A percentile compares a stretch with the other conserved stretches of the same genome.
phyloP scores from a whole-genome alignment of 495 filamentous ascomycete genomes.

The Cenococcum geophilum region DNA sequence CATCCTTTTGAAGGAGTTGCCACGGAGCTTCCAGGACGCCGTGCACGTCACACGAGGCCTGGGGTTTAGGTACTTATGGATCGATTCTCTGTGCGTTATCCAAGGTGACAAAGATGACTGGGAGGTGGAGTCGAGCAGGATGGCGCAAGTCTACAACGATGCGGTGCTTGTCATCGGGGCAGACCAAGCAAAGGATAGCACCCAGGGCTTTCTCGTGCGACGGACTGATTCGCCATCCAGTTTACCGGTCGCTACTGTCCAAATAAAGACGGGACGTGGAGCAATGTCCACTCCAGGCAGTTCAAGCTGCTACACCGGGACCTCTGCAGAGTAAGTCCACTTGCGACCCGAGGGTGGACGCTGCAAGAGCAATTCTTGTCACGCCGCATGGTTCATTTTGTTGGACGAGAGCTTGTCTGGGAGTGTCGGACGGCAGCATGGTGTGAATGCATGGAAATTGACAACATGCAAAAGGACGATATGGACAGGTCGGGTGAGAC shows the following conservation, averaged over 20 bases:
- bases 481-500: too few relatives aligned
- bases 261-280: neutral
- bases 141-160: constrained; percentile 42
- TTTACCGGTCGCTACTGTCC: neutral
- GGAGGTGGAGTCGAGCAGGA: constrained; percentile 38
- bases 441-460: too few relatives aligned
- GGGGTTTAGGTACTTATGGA: constrained; percentile 42
- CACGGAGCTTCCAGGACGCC: constrained; percentile 34
- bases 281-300: neutral
- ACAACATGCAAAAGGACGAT: too few relatives aligned
- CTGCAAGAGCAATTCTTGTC: constrained; percentile 10
- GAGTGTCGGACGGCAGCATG: neutral
- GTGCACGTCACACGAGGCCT: constrained; percentile 32
- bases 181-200: neutral
- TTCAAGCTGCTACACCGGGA: neutral
- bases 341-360: constrained; percentile 11
- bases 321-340: neutral
- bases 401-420: neutral
- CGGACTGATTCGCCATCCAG: neutral
- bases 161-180: constrained; percentile 39
- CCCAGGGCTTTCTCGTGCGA: neutral
- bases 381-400: neutral
- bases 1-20: neutral
- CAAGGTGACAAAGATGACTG: constrained; percentile 42
- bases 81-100: constrained; percentile 44